Evolutionary conservation across 306 rosid genomes (phyloP).

Genomic region (Cucurbita maxima): DNA sequence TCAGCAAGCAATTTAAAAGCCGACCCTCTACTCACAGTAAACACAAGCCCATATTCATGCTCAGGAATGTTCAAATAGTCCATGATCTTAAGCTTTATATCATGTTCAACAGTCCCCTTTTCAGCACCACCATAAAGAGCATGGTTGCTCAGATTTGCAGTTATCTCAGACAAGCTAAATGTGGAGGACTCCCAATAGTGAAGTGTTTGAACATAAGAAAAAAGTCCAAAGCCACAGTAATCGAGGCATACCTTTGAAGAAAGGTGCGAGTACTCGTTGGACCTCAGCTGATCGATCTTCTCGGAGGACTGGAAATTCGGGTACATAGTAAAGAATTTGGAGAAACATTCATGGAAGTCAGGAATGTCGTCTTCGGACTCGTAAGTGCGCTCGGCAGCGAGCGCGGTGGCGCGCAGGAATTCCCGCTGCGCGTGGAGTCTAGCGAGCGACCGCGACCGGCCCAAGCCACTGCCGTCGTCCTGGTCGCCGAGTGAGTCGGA

Average conservation of each 20-base stretch:
- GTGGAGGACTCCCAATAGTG: slow-evolving; percentile 94
- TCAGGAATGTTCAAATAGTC: slow-evolving; percentile 93
- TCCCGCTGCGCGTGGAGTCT: slow-evolving; percentile 82
- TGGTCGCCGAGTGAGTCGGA: slow-evolving; percentile 38
- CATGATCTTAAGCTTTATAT: slow-evolving; percentile 71
- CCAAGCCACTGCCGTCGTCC: slow-evolving; percentile 54
- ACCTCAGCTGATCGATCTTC: slow-evolving; percentile 78
- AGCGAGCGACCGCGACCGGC: slow-evolving; percentile 73
- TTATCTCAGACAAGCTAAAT: slow-evolving; percentile 89
- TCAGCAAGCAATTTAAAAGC: slow-evolving; percentile 78
- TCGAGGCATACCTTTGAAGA: slow-evolving; percentile 96
- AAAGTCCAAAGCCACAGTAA: slow-evolving; percentile 92
- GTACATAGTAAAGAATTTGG: slow-evolving; percentile 82
- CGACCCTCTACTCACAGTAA: slow-evolving; percentile 92
- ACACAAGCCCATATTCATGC: slow-evolving; percentile 86
- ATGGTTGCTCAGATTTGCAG: slow-evolving; percentile 87
- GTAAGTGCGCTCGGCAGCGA: slow-evolving; percentile 67
- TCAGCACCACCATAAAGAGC: slow-evolving; percentile 89
- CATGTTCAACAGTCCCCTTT: slow-evolving; percentile 78
- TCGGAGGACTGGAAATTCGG: slow-evolving; percentile 73
- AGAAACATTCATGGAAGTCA: slow-evolving; percentile 39
- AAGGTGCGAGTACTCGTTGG: slow-evolving; percentile 70
- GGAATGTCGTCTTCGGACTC: slow-evolving; percentile 62
- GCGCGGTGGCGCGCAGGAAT: slow-evolving; percentile 78
- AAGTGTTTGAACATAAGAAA: slow-evolving; percentile 77